phyloP scores from a whole-genome alignment of 2,329 filamentous ascomycete species.

The Paraphaeosphaeria minitans region DNA sequence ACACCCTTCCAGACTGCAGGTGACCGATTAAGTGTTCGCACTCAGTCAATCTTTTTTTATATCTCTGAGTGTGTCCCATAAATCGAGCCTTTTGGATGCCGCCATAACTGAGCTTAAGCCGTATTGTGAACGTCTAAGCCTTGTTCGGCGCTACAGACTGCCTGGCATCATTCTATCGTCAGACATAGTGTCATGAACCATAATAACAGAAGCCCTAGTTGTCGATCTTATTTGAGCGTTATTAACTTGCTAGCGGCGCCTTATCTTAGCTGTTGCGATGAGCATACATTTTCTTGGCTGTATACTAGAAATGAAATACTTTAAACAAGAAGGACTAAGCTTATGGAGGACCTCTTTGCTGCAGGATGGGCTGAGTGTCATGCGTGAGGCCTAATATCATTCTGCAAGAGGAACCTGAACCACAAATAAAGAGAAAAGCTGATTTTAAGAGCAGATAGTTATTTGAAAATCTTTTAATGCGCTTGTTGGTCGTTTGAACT shows the following conservation, averaged over 20 bases:
- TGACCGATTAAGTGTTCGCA: too few species aligned
- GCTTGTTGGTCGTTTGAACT: neutral
- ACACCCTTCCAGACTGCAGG: too few species aligned
- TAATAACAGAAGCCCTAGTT: too few species aligned
- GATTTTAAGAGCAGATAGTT: neutral
- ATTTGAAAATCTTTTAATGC: neutral
- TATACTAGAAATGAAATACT: neutral
- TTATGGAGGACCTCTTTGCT: conserved; percentile 1
- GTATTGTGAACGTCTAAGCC: too few species aligned
- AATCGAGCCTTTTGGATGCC: too few species aligned
- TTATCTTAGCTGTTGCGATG: neutral
- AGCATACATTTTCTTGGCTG: neutral
- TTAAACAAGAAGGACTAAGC: neutral
- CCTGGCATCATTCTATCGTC: too few species aligned
- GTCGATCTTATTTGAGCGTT: neutral
- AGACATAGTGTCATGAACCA: too few species aligned
- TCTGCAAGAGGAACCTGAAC: conserved; percentile 2
- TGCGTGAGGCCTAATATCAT: conserved; percentile 5
- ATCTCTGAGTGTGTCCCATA: too few species aligned
- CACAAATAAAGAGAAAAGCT: neutral
- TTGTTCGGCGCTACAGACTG: too few species aligned
- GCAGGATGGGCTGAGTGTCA: conserved; percentile 9
- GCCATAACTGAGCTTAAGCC: too few species aligned
- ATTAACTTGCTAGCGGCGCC: neutral
- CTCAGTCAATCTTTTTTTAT: too few species aligned